Base-by-base conservation (phyloP, 2,329 filamentous ascomycete genomes). In the Stylonectria norvegica region DNA sequence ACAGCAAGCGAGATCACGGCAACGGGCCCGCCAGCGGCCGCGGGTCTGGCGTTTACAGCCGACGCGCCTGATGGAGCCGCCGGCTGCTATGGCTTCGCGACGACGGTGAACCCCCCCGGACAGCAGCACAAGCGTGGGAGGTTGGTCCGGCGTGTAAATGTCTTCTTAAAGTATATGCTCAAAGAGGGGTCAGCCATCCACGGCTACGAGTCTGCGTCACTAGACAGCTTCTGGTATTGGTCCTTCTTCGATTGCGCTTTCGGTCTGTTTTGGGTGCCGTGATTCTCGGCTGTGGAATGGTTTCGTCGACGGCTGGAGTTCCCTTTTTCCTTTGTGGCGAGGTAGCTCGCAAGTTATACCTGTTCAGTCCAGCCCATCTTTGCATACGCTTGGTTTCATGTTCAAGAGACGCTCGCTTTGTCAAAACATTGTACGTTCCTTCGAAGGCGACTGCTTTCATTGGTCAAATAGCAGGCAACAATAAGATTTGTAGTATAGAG, bases 81-180 rank as follows among this genome's bases (percentile, higher is more conserved):
- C n/a, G n/a, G n/a, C n/a, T n/a, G n/a, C n/a, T n/a, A n/a, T n/a
- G n/a, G n/a, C n/a, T 16, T 27, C 31, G 15, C 32, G 15, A 30
- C 17, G 25, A 10, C 35, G n/a, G 34, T 17, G 22, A 20, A 27
- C n/a, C 14, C 23, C 14, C 28, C 8, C 9, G 28, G 28, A 30
- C 9, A 28, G 42, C 32, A 42, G 27, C 25, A n/a, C n/a, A n/a
- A n/a, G n/a, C n/a, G n/a, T n/a, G n/a, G n/a, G n/a, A n/a, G n/a
- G n/a, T n/a, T n/a, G n/a, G n/a, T n/a, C n/a, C n/a, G n/a, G 27
- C 22, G 14, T 38, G 31, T 46, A 47, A 48, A 50, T 57, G 44
- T 52, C 42, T 47, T 35, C 34, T n/a, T n/a, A n/a, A 12, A 34
- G 47, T 43, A 52, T 46, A 56, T 57, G 37, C 31, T 33, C 34